Base-by-base conservation (phyloP, 2,329 filamentous ascomycete genomes). In the Zymoseptoria passerinii region DNA sequence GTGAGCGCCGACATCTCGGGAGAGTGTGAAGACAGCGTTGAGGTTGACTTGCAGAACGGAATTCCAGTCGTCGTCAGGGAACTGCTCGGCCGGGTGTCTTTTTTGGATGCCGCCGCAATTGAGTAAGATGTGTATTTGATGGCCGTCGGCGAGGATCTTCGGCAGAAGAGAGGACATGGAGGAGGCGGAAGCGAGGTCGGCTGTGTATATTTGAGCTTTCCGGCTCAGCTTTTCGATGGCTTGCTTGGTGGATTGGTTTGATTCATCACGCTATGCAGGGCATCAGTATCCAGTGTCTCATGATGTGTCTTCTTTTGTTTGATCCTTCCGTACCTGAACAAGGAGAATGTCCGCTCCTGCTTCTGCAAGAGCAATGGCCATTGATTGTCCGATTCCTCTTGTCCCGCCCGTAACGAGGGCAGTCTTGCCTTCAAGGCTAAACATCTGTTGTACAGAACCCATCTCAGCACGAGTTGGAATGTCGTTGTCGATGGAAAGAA, bases 71-170 rank as follows among this genome's bases (percentile, higher is more conserved):
- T 78, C 75, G 70, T 88, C 83, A 0, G 89, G 89, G 70, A 95
- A 95, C 59, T 81, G 73, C 66, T 90, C 83, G 50, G 86, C 84
- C 0, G 88, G 83, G 72, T 94, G 88, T 13, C 90, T 81, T 62
- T 85, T 81, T 74, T 95, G 91, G 70, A 95, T 92, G 27, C 91
- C 91, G 18, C 88, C 91, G 75, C 89, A 92, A 76, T 92, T 95
- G 66, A 95, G 77, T 7, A 95, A 82, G 68, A 95, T 89, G 69
- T 89, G 82, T 63, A 95, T 83, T 69, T 83, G 80, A 63, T 79
- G 74, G 53, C 81, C 81, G 68, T 85, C 83, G 49, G 78, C 75
- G n/a, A 89, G 76, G 57, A 91, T 73, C 27, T 75, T 74, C 23
- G 85, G 82, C 1, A 84, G 76, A 1, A 92, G 78, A 0, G 75